A percentile compares a stretch with the other conserved stretches of the same genome.
Evolutionary conservation across 1,139 yeast genomes (phyloP).

Genomic region (Yamadazyma dushanensis): DNA sequence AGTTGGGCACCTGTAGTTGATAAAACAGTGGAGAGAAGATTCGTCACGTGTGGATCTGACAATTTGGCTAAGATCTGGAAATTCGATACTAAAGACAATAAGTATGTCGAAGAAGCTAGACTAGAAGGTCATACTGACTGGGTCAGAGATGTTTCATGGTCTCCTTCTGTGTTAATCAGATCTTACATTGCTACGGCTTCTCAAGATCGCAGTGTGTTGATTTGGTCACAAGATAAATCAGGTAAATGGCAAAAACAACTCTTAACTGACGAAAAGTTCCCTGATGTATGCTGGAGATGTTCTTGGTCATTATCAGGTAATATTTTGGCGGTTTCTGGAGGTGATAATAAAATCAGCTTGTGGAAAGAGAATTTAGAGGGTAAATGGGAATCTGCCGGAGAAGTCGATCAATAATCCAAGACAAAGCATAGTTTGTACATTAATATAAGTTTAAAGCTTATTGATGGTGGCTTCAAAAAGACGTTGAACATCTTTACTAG

Average conservation of each 20-base stretch:
- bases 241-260: constrained; percentile 81
- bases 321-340: constrained; percentile 92
- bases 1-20: constrained; percentile 87
- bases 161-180: constrained; percentile 83
- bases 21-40: constrained; percentile 46
- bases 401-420: constrained; percentile 65
- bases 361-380: constrained; percentile 97
- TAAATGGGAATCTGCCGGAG: constrained; percentile 96
- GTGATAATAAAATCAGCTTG: constrained; percentile 91
- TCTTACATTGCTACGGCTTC: constrained; percentile 97
- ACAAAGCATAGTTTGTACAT: background rate
- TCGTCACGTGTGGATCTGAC: constrained; percentile 95
- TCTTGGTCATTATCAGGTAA: constrained; percentile 97
- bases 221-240: constrained; percentile 78
- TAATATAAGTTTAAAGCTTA: constrained; percentile 4
- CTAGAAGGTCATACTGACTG: constrained; percentile 93
- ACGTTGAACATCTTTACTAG: constrained; percentile 75
- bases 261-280: constrained; percentile 78
- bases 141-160: constrained; percentile 99
- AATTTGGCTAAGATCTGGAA: constrained; percentile 92
- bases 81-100: constrained; percentile 54
- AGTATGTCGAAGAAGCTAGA: constrained; percentile 71
- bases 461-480: constrained; percentile 68
- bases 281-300: constrained; percentile 98
- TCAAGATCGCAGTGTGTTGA: constrained; percentile 90